Evolutionary conservation across 345 rosid species (phyloP).

Genomic region (Sonneratia caseolaris): DNA sequence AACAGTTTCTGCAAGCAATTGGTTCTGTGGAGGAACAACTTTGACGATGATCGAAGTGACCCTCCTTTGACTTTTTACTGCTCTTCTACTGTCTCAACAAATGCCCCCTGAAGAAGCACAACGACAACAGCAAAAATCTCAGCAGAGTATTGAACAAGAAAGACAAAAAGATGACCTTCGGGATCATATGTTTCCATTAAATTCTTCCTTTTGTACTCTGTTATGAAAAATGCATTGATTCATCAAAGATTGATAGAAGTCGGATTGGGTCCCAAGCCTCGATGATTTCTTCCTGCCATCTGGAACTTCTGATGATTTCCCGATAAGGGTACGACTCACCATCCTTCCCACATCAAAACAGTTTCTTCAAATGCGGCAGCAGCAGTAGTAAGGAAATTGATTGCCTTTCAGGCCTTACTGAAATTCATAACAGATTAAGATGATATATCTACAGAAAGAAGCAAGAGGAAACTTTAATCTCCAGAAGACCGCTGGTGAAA

Average conservation of each 20-base stretch:
- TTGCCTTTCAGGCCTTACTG: no score
- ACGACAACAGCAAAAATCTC: background rate
- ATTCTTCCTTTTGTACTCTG: background rate
- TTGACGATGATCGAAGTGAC: background rate
- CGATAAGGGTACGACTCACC: no score
- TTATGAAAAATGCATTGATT: background rate
- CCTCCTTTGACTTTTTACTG: background rate
- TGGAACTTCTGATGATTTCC: no score
- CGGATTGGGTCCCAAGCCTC: no score
- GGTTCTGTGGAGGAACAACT: background rate
- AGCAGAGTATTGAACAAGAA: background rate
- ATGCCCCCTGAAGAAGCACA: background rate
- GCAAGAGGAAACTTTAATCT: no score
- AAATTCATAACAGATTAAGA: no score
- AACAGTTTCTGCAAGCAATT: background rate
- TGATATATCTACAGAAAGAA: no score
- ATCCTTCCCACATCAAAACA: no score
- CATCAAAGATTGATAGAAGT: background rate
- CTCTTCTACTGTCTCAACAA: background rate
- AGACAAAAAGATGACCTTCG: background rate
- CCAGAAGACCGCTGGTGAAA: no score
- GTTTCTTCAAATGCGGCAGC: no score
- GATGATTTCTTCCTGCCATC: no score
- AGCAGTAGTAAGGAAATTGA: no score
- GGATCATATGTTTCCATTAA: background rate